A percentile compares a stretch with the other conserved stretches of the same genome.
Conservation (phyloP, 2,329 filamentous ascomycete genomes). For the Diatrype stigma region DNA sequence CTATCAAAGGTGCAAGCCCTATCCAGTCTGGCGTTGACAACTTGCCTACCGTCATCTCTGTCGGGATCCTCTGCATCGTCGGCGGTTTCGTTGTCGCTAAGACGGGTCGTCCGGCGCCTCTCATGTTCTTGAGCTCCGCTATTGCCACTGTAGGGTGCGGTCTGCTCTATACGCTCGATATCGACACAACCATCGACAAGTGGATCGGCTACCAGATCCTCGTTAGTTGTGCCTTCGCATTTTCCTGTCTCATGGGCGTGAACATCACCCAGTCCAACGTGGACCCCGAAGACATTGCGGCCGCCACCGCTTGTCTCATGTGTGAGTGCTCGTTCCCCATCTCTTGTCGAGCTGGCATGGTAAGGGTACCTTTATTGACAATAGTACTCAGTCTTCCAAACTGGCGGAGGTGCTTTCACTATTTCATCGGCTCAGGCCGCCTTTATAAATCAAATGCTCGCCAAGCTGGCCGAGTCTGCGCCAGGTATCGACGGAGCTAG, state of each 20-base stretch:
- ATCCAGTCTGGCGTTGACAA: background rate
- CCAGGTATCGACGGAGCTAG: conserved; percentile 26
- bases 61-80: conserved; percentile 27
- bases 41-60: conserved; percentile 22
- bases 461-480: conserved; percentile 14
- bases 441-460: conserved; percentile 29
- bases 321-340: conserved; percentile 6
- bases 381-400: conserved; percentile 36
- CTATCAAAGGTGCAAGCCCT: background rate
- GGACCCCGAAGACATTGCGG: conserved; percentile 28
- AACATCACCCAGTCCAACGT: conserved; percentile 31
- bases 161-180: conserved; percentile 26
- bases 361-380: too few species aligned
- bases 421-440: conserved; percentile 34
- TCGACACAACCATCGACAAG: conserved; percentile 18
- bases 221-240: conserved; percentile 14
- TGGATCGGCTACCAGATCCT: conserved; percentile 28
- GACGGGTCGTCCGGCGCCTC: conserved; percentile 24
- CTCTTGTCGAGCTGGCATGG: too few species aligned
- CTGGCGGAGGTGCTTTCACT: conserved; percentile 37
- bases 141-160: conserved; percentile 28
- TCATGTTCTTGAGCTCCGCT: conserved; percentile 31
- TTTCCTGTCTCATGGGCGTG: conserved; percentile 31
- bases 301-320: conserved; percentile 14
- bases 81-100: conserved; percentile 23